A percentile compares a stretch with the other conserved stretches of the same genome.
Evolutionary conservation across 345 rosid genomes (phyloP).

Genomic region (Acer yangbiense): DNA sequence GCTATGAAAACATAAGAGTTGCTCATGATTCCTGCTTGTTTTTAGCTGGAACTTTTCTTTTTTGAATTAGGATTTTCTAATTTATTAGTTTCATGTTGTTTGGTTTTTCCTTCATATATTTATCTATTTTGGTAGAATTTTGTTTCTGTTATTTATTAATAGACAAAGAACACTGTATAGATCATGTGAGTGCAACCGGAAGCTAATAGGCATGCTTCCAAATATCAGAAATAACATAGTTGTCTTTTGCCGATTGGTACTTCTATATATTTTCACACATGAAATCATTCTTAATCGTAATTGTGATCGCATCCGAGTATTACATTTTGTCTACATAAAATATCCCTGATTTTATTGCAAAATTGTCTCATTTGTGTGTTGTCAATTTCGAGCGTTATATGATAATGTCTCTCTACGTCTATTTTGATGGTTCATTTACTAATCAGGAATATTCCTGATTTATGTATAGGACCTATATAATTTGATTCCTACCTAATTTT

Average conservation of each 20-base stretch:
- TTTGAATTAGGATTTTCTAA: slow-evolving; percentile 24
- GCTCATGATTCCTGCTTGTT: neutral
- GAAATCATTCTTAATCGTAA: neutral
- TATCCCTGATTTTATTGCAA: neutral
- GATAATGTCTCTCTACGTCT: too few species aligned
- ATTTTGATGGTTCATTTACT: too few species aligned
- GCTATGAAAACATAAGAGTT: slow-evolving; percentile 4
- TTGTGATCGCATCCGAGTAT: too few species aligned
- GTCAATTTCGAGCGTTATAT: too few species aligned
- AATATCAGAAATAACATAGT: slow-evolving; percentile 13
- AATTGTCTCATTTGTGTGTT: neutral
- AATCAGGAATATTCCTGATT: too few species aligned
- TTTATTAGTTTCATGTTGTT: slow-evolving; percentile 13
- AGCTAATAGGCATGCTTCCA: slow-evolving; percentile 17
- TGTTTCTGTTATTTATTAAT: slow-evolving; percentile 20
- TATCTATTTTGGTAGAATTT: slow-evolving; percentile 22
- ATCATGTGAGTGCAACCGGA: slow-evolving; percentile 22
- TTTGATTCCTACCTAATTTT: too few species aligned
- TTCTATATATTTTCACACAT: neutral
- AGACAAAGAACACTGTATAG: slow-evolving; percentile 34
- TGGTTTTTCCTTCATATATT: slow-evolving; percentile 14
- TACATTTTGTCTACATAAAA: neutral
- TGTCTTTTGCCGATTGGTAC: neutral
- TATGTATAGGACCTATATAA: too few species aligned
- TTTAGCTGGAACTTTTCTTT: slow-evolving; percentile 23